Evolutionary conservation across 225 moss, liverwort and hornwort genomes (phyloP).

Genomic region (Polytrichum formosum): DNA sequence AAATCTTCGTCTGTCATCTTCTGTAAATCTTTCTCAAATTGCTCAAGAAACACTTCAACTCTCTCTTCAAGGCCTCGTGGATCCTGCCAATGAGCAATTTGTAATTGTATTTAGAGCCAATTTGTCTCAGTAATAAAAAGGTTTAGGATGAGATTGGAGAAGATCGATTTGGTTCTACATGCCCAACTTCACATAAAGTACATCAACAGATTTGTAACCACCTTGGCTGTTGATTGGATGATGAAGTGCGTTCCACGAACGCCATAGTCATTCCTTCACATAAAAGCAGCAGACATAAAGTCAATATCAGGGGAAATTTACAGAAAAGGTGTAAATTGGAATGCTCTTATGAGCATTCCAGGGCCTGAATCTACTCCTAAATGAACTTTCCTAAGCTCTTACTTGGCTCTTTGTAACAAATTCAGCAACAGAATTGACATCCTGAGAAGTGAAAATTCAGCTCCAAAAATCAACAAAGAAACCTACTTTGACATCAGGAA

Average conservation of each 20-base stretch:
- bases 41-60: conserved; percentile 91
- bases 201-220: conserved; percentile 9
- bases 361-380: too few relatives aligned
- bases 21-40: conserved; percentile 70
- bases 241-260: conserved; percentile 96
- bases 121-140: too few relatives aligned
- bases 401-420: too few relatives aligned
- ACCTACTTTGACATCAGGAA: conserved; percentile 87
- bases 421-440: too few relatives aligned
- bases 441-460: too few relatives aligned
- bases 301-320: background rate
- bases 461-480: background rate
- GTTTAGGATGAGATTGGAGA: too few relatives aligned
- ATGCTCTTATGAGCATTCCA: too few relatives aligned
- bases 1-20: conserved; percentile 86
- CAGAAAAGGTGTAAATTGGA: too few relatives aligned
- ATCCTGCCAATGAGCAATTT: conserved; percentile 42
- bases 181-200: too few relatives aligned
- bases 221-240: conserved; percentile 97
- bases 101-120: too few relatives aligned
- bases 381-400: too few relatives aligned
- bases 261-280: conserved; percentile 81
- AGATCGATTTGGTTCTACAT: too few relatives aligned
- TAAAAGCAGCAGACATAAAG: background rate
- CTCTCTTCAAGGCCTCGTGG: conserved; percentile 86